phyloP scores from a whole-genome alignment of 352 stramenopile genomes.

The Globisporangium lucens region DNA sequence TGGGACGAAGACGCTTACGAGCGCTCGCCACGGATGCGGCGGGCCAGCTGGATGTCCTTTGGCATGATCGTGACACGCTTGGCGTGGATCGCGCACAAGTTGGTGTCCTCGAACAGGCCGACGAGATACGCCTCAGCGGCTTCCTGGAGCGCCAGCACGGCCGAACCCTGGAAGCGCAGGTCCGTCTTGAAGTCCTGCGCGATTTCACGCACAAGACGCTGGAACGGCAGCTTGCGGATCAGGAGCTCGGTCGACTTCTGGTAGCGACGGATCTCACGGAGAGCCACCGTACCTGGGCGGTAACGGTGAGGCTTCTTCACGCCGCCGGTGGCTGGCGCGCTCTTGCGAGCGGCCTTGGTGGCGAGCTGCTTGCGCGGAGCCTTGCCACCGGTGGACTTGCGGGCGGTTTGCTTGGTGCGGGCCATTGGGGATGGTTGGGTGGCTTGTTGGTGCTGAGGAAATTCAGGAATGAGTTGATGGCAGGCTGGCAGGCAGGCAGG shows the following conservation, averaged over 20 bases:
- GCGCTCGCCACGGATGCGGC: constrained; percentile 90
- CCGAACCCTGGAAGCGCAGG: constrained; percentile 87
- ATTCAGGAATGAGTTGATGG: constrained; percentile 46
- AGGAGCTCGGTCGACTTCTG: constrained; percentile 96
- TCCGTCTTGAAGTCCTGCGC: constrained; percentile 88
- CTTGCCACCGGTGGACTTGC: constrained; percentile 94
- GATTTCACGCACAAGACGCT: constrained; percentile 93
- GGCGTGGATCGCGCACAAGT: constrained; percentile 94
- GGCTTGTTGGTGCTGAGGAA: constrained; percentile 34
- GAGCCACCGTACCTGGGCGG: constrained; percentile 84
- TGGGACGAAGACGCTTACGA: constrained; percentile 75
- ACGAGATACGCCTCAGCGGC: constrained; percentile 93
- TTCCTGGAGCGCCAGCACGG: constrained; percentile 85
- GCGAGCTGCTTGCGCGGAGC: constrained; percentile 93
- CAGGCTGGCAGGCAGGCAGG: not conserved
- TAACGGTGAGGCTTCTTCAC: constrained; percentile 93
- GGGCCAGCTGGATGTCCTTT: constrained; percentile 94
- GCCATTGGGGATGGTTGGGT: constrained; percentile 65
- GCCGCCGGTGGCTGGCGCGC: constrained; percentile 85
- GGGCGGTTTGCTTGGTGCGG: constrained; percentile 96
- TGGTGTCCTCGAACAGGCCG: constrained; percentile 94
- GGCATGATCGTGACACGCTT: constrained; percentile 97
- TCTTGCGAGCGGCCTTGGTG: constrained; percentile 92
- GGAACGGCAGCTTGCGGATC: constrained; percentile 96
- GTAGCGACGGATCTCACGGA: constrained; percentile 97